A percentile compares a stretch with the other conserved stretches of the same genome.
Evolutionary conservation across 2,329 filamentous ascomycete genomes (phyloP).

Genomic region (Fusarium oligoseptatum): DNA sequence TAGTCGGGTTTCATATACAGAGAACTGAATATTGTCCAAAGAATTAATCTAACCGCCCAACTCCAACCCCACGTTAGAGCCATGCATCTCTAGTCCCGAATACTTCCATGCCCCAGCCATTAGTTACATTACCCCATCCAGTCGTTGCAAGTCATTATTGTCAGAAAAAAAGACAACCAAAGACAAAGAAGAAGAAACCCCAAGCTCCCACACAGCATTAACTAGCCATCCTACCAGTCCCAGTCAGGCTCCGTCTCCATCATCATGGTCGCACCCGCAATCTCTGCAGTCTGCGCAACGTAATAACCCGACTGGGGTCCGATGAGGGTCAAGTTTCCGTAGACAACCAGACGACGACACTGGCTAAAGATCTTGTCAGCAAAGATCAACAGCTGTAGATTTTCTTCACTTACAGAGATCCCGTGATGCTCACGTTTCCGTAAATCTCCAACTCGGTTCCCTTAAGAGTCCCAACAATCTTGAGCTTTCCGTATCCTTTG

Average conservation of each 20-base stretch:
- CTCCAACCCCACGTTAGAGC: neutral
- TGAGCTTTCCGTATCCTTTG: slow-evolving; percentile 62
- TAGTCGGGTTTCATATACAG: neutral
- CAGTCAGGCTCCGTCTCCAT: slow-evolving; percentile 58
- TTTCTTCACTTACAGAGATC: slow-evolving; percentile 55
- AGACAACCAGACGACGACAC: slow-evolving; percentile 59
- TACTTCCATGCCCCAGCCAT: neutral
- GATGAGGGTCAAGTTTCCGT: slow-evolving; percentile 62
- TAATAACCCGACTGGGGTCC: slow-evolving; percentile 59
- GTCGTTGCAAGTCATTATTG: neutral
- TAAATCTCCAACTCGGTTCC: slow-evolving; percentile 61
- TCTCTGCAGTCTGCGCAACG: slow-evolving; percentile 57
- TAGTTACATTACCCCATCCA: neutral
- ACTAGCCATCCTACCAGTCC: slow-evolving; percentile 46
- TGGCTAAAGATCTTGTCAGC: slow-evolving; percentile 46
- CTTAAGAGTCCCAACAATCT: slow-evolving; percentile 57
- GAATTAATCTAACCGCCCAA: neutral
- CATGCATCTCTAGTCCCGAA: neutral
- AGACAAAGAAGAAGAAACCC: neutral
- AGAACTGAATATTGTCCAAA: neutral
- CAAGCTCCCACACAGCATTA: no score
- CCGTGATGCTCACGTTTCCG: slow-evolving; percentile 60
- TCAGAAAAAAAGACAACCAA: neutral
- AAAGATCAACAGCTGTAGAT: neutral
- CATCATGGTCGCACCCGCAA: slow-evolving; percentile 59